These are phyloP conservation scores for Carex parvula DNA, from an alignment of 176 grass and related monocot genomes.

Conservation along the genomic window DNA sequence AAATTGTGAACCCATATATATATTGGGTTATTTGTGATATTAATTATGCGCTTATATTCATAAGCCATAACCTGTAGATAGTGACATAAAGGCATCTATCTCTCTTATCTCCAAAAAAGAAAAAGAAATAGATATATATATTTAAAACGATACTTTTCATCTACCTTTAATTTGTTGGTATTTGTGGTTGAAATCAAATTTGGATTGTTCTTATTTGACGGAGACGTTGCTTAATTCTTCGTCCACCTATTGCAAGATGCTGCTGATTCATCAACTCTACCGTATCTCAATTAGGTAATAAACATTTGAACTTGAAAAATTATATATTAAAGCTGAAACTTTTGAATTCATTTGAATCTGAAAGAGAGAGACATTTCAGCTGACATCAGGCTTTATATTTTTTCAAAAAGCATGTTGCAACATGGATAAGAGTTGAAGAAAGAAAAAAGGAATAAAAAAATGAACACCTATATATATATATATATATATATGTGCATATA, in stretches of 20 bases:
- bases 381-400: slow-evolving; percentile 7
- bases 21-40: background rate
- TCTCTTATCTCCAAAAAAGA: slow-evolving; percentile 8
- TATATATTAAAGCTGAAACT: background rate
- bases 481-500: background rate
- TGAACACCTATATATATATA: background rate
- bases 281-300: background rate
- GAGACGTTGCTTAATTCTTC: slow-evolving; percentile 1
- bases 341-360: slow-evolving; percentile 21
- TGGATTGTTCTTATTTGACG: slow-evolving; percentile 20
- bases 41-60: slow-evolving; percentile 11
- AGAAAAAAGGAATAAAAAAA: background rate
- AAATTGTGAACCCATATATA: background rate
- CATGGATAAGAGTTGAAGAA: background rate
- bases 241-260: background rate
- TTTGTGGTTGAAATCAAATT: slow-evolving; percentile 26
- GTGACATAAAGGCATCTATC: slow-evolving; percentile 26
- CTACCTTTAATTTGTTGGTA: background rate
- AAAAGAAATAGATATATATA: background rate
- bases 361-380: background rate
- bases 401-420: background rate
- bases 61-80: slow-evolving; percentile 18
- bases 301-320: background rate
- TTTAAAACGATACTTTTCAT: background rate
- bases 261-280: slow-evolving; percentile 5